Conservation (phyloP, 169 alveolate species). For the Plasmodium knowlesi region DNA sequence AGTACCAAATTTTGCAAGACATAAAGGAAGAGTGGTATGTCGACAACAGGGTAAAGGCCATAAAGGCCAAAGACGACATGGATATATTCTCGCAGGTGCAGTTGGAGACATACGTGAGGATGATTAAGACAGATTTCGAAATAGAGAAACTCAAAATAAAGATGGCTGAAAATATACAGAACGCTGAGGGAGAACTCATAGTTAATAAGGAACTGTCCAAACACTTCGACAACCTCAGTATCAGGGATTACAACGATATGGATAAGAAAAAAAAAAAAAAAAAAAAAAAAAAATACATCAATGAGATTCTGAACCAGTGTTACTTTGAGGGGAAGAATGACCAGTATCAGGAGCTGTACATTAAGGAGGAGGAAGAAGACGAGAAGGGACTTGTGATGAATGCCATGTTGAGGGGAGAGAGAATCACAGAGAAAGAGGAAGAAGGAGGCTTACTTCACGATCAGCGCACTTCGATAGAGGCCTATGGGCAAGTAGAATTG, state of each 20-base stretch:
- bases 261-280: slow-evolving; percentile 26
- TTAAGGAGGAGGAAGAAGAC: slow-evolving; percentile 20
- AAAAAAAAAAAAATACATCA: slow-evolving; percentile 33
- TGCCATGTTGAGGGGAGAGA: background rate
- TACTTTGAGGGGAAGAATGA: background rate
- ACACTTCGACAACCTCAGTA: slow-evolving; percentile 7
- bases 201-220: slow-evolving; percentile 32
- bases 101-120: slow-evolving; percentile 87
- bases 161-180: slow-evolving; percentile 78
- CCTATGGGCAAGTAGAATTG: background rate
- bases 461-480: background rate
- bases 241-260: slow-evolving; percentile 58
- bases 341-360: background rate
- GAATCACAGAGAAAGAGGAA: background rate
- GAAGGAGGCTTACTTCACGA: background rate
- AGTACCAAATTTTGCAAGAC: slow-evolving; percentile 85
- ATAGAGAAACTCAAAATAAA: slow-evolving; percentile 85
- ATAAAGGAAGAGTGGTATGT: slow-evolving; percentile 86
- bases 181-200: slow-evolving; percentile 61
- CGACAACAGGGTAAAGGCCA: slow-evolving; percentile 84
- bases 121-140: slow-evolving; percentile 86
- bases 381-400: background rate
- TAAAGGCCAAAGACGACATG: slow-evolving; percentile 83
- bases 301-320: slow-evolving; percentile 28
- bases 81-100: slow-evolving; percentile 86